These are phyloP conservation scores for Hymenoscyphus fructigenus DNA, from an alignment of 2,329 filamentous ascomycete species.

Conservation along the genomic window DNA sequence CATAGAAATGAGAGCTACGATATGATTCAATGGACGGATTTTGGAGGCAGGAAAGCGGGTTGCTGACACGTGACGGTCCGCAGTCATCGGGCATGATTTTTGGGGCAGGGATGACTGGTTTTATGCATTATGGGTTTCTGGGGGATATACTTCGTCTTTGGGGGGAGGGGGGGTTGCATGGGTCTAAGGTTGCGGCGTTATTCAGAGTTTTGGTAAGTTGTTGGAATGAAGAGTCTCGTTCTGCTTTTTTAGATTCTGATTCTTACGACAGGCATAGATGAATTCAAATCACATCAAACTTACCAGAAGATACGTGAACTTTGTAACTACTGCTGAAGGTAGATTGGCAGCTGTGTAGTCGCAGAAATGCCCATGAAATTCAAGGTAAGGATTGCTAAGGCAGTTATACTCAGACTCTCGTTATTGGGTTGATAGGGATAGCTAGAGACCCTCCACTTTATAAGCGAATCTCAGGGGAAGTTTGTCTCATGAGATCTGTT, in stretches of 20 bases:
- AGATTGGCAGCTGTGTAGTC: no score
- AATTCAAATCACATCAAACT: not conserved
- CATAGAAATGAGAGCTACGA: not conserved
- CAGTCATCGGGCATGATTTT: not conserved
- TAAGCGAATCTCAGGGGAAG: no score
- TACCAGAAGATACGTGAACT: not conserved
- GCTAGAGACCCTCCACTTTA: no score
- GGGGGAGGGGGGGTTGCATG: not conserved
- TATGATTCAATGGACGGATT: not conserved
- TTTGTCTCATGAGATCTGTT: no score
- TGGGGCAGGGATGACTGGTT: not conserved
- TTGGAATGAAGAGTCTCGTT: not conserved
- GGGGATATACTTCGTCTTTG: not conserved
- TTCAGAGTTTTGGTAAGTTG: not conserved
- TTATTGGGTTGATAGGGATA: no score
- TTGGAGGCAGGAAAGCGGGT: not conserved
- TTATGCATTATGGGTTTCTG: not conserved
- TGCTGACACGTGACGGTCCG: not conserved
- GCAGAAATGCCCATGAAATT: not conserved
- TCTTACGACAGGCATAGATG: slow-evolving; percentile 1
- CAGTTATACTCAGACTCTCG: no score
- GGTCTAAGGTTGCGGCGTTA: not conserved
- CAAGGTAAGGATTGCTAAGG: no score
- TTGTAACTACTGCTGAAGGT: not conserved
- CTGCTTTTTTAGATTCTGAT: not conserved